phyloP scores from a whole-genome alignment of 495 filamentous ascomycete genomes.

The Podospora fimiseda region DNA sequence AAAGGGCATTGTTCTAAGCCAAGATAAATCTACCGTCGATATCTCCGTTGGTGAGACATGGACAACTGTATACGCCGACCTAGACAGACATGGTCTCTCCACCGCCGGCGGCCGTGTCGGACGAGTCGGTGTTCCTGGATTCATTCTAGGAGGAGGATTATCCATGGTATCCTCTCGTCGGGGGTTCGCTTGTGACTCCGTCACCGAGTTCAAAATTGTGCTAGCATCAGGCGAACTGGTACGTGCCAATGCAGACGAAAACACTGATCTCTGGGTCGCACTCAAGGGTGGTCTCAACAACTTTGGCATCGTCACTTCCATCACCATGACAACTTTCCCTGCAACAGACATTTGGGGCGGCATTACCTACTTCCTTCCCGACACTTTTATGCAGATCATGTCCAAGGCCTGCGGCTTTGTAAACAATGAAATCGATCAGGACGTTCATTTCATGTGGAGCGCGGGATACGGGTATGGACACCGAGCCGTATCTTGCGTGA shows the following conservation, averaged over 20 bases:
- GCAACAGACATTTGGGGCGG: constrained; percentile 21
- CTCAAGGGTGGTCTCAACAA: constrained; percentile 48
- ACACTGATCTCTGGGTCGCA: constrained; percentile 45
- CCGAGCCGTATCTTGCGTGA: neutral
- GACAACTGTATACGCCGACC: constrained; percentile 39
- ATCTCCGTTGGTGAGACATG: neutral
- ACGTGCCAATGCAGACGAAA: constrained; percentile 33
- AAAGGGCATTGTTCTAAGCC: neutral
- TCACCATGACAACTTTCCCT: constrained; percentile 27
- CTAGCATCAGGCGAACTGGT: constrained; percentile 39
- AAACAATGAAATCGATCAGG: neutral
- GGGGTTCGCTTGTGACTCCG: constrained; percentile 40
- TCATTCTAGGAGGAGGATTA: constrained; percentile 47
- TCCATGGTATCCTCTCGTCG: constrained; percentile 35
- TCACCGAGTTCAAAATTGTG: constrained; percentile 42
- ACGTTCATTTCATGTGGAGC: neutral
- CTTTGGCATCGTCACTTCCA: constrained; percentile 46
- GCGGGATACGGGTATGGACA: neutral
- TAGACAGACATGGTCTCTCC: constrained; percentile 35
- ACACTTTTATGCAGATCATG: neutral
- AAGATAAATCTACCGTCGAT: neutral
- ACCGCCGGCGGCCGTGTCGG: constrained; percentile 21
- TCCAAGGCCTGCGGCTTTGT: neutral
- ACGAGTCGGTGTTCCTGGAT: constrained; percentile 47
- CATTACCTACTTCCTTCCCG: neutral